Base-by-base conservation (phyloP, 2,329 filamentous ascomycete species). In the Tolypocladium album region DNA sequence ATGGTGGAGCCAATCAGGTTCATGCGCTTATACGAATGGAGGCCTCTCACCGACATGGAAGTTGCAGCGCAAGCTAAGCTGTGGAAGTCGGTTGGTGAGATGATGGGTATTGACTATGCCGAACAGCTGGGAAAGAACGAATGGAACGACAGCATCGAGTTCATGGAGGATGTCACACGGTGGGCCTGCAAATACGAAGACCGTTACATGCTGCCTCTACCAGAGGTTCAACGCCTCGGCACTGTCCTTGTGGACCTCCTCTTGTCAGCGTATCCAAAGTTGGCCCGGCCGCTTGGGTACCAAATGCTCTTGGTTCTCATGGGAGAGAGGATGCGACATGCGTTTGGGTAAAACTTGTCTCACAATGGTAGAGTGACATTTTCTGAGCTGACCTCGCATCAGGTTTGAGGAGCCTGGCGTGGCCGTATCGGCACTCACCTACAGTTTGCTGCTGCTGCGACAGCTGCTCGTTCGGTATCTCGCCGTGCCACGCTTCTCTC, bases 31-130 rank as follows among this genome's bases (percentile, higher is more conserved):
- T 89, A 85, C 66, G 90, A 93, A 69, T 93, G 89, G 88, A 82
- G 89, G 2, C 45, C 74, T 5, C 70, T 90, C 27, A 87, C 80
- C 20, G 82, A 87, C 0, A 77, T 92, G 72, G 89, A 92, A 71
- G 70, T 77, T 12, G 88, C 86, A 62, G 88, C 87, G 0, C 72
- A 87, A 38, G 85, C 82, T 20, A 85, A 83, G 0, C 84, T 88
- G 67, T 92, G 88, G 88, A 89, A 88, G 71, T 78, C 79, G 58
- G 73, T 90, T 20, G 88, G 88, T 17, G 85, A 90, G 65, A 82
- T 83, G 58, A 88, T 92, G 83, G 80, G 78, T 0, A 88, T 92
- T 62, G 69, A 76, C 56, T 83, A 82, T 64, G 69, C 70, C 31
- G 71, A 72, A 1, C 67, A 71, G 17, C 72, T 80, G 2, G 62